These are phyloP conservation scores for Talaromyces nanjingensis DNA, from an alignment of 495 filamentous ascomycete species.

Conservation along the genomic window DNA sequence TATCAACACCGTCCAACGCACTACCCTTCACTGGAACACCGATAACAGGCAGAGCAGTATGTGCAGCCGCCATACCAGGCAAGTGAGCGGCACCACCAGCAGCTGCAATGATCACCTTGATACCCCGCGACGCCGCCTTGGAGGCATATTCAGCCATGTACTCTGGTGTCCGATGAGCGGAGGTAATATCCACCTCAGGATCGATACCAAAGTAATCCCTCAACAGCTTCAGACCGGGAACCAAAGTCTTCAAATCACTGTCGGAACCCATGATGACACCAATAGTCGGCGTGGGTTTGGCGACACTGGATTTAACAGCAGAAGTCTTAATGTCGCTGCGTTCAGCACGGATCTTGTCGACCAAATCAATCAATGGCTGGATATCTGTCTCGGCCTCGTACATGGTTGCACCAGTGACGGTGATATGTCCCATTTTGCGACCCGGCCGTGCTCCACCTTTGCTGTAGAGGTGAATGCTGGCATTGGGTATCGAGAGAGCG, in stretches of 20 bases:
- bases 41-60: conserved; percentile 85
- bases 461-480: conserved; percentile 80
- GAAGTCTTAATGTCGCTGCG: conserved; percentile 37
- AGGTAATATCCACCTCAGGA: conserved; percentile 76
- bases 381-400: conserved; percentile 65
- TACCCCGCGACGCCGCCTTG: conserved; percentile 56
- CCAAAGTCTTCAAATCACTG: conserved; percentile 77
- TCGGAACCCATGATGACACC: conserved; percentile 94
- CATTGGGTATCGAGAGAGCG: conserved; percentile 55
- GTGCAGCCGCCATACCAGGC: conserved; percentile 84
- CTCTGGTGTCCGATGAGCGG: conserved; percentile 84
- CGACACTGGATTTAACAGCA: conserved; percentile 18
- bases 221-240: conserved; percentile 70
- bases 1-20: conserved; percentile 81
- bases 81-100: conserved; percentile 90
- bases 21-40: conserved; percentile 87
- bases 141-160: conserved; percentile 73
- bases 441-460: conserved; percentile 78
- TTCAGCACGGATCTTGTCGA: conserved; percentile 58
- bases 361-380: conserved; percentile 54
- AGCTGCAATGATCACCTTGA: conserved; percentile 91
- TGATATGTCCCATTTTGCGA: conserved; percentile 94
- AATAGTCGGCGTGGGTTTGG: conserved; percentile 52
- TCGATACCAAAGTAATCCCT: conserved; percentile 64
- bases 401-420: conserved; percentile 63